Evolutionary conservation across 495 filamentous ascomycete species (phyloP).

Genomic region (Penicillium simplicissimum): DNA sequence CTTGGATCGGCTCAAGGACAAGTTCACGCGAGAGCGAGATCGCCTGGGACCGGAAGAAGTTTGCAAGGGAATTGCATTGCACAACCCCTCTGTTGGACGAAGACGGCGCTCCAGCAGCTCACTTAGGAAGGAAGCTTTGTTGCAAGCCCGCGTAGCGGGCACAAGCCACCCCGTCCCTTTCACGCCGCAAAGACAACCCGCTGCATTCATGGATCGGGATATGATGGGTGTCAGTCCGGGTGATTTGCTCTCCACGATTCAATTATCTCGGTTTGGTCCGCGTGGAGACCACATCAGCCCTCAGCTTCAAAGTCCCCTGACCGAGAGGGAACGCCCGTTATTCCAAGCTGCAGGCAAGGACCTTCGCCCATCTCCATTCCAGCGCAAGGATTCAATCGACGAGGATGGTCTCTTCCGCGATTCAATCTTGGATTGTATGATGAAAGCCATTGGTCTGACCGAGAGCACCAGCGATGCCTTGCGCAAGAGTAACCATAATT

Average conservation of each 20-base stretch:
- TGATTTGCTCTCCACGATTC: constrained; percentile 78
- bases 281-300: constrained; percentile 36
- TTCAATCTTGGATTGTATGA: constrained; percentile 91
- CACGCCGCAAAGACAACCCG: constrained; percentile 18
- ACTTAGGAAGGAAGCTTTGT: constrained; percentile 77
- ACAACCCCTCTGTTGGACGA: constrained; percentile 71
- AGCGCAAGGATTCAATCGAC: constrained; percentile 73
- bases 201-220: constrained; percentile 26
- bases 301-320: constrained; percentile 54
- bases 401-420: constrained; percentile 87
- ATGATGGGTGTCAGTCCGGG: constrained; percentile 61
- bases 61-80: constrained; percentile 91
- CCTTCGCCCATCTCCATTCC: constrained; percentile 47
- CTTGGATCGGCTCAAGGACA: constrained; percentile 85
- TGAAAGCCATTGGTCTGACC: constrained; percentile 87
- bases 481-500: constrained; percentile 60
- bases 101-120: constrained; percentile 71
- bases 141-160: constrained; percentile 60
- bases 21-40: constrained; percentile 84
- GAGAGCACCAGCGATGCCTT: constrained; percentile 58
- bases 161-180: constrained; percentile 25
- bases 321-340: constrained; percentile 56
- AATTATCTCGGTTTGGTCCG: constrained; percentile 63
- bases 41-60: constrained; percentile 80
- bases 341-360: constrained; percentile 48